Base-by-base conservation (phyloP, 1,284 basidiomycete genomes). In the Omphalotus olearius region DNA sequence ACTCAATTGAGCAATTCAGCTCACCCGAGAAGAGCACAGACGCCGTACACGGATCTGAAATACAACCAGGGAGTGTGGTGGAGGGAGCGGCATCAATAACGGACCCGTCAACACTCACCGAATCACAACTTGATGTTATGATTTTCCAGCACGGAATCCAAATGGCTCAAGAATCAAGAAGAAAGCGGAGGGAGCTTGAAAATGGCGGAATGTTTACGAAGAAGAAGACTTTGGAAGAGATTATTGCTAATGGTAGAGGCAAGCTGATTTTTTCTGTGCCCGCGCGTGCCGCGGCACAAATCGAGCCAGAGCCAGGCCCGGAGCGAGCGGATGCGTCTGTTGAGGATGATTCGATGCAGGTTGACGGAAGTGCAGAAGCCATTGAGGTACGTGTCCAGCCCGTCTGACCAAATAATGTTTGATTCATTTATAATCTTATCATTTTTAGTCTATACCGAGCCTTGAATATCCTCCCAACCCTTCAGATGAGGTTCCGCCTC, bases 111-210 rank as follows among this genome's bases (percentile, higher is more conserved):
- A 33, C 30, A 9, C 30, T 33, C 4, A 35, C n/a, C 6, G n/a
- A 28, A n/a, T 50, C 48, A 10, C 48, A 50, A 37, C 18, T 18
- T 25, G 43, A 30, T 39, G 48, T 43, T 9, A 20, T n/a, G 13
- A 37, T 50, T 4, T 40, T 30, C 2, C 16, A 38, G 40, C 26
- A 14, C 17, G 45, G 45, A 30, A 7, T 25, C 11, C 37, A 40
- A 17, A 25, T 47, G 20, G 51, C 51, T 4, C 45, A 47, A 20
- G 18, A 38, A n/a, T 6, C 20, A 4, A 35, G 40, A 13, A 9
- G 33, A 16, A 35, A 3, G 1, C 2, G 17, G 44, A 30, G 1
- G 42, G 18, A 37, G 13, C 25, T 18, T 6, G 30, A 45, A 28
- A 30, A 30, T 45, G 43, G 43, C 26, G 43, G 30, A 13, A 25